Evolutionary conservation across 2,329 filamentous ascomycete genomes (phyloP).

Genomic region (Verticillium klebahnii): DNA sequence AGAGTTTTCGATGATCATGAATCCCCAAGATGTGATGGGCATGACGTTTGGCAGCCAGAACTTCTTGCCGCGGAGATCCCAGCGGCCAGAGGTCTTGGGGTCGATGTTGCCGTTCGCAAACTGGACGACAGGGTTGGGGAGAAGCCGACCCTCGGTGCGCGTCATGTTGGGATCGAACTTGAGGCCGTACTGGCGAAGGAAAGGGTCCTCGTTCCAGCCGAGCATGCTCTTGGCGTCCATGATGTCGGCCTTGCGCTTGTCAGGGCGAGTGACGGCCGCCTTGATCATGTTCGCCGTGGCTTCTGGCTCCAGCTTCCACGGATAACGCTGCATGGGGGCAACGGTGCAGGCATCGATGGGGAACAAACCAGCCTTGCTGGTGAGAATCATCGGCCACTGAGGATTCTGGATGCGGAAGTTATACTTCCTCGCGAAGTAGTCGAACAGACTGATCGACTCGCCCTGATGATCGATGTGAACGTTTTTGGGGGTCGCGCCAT

Average conservation of each 20-base stretch:
- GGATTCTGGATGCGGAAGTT: conserved; percentile 40
- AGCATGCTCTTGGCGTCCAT: conserved; percentile 61
- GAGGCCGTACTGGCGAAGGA: conserved; percentile 70
- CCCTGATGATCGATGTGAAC: conserved; percentile 40
- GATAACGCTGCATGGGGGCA: conserved; percentile 53
- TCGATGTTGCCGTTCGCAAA: conserved; percentile 57
- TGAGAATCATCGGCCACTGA: conserved; percentile 53
- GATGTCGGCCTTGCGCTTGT: conserved; percentile 64
- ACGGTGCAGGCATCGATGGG: conserved; percentile 58
- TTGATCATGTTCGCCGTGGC: conserved; percentile 88
- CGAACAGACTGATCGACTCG: conserved; percentile 38
- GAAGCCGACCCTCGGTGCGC: conserved; percentile 62
- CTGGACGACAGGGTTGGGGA: conserved; percentile 66
- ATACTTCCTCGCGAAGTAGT: conserved; percentile 56
- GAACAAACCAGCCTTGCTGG: conserved; percentile 48
- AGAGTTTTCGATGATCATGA: conserved; percentile 60
- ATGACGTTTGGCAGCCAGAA: conserved; percentile 61
- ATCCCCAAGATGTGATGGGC: conserved; percentile 68
- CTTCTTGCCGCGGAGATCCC: conserved; percentile 80
- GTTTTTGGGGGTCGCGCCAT: conserved; percentile 45
- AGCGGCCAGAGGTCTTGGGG: conserved; percentile 68
- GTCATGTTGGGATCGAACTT: conserved; percentile 62
- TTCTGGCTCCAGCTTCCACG: conserved; percentile 54
- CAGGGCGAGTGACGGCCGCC: conserved; percentile 78
- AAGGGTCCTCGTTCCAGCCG: conserved; percentile 63